Percentiles rank a stretch among this genome's conserved stretches.
phyloP scores from a whole-genome alignment of 2,329 filamentous ascomycete genomes.

The Monilinia polystroma region DNA sequence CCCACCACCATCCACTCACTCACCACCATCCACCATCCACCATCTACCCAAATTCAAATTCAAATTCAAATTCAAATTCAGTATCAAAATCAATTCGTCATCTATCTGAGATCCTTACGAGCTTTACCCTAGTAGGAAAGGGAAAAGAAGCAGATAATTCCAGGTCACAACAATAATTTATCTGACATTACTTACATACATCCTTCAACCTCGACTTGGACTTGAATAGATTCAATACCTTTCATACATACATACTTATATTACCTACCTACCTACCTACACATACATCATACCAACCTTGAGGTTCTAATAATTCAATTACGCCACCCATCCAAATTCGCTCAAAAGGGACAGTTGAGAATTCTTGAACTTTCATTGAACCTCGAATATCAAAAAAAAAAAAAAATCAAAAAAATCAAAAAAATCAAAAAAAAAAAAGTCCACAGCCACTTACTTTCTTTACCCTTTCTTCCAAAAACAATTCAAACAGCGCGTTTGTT shows the following conservation, averaged over 20 bases:
- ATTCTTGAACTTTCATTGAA: too few relatives aligned
- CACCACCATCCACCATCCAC: too few relatives aligned
- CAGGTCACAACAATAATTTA: neutral
- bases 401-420: too few relatives aligned
- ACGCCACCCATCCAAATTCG: neutral
- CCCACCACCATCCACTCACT: neutral
- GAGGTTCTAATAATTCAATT: neutral
- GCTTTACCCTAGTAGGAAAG: neutral
- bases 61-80: neutral
- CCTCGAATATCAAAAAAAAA: neutral
- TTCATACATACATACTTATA: too few relatives aligned
- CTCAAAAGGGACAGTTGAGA: neutral
- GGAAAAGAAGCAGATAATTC: neutral
- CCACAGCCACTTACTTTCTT: constrained; percentile 14
- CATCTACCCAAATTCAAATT: too few relatives aligned
- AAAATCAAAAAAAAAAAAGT: neutral
- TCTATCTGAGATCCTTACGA: neutral
- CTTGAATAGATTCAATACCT: neutral
- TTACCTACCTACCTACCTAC: too few relatives aligned
- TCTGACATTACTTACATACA: neutral
- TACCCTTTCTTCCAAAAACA: constrained; percentile 29
- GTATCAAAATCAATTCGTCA: constrained; percentile 17
- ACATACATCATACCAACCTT: neutral
- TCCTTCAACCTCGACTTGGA: neutral
- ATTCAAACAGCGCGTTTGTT: constrained; percentile 75